These are phyloP conservation scores for Penicillium diatomitis DNA, from an alignment of 495 filamentous ascomycete species.

Conservation along the genomic window DNA sequence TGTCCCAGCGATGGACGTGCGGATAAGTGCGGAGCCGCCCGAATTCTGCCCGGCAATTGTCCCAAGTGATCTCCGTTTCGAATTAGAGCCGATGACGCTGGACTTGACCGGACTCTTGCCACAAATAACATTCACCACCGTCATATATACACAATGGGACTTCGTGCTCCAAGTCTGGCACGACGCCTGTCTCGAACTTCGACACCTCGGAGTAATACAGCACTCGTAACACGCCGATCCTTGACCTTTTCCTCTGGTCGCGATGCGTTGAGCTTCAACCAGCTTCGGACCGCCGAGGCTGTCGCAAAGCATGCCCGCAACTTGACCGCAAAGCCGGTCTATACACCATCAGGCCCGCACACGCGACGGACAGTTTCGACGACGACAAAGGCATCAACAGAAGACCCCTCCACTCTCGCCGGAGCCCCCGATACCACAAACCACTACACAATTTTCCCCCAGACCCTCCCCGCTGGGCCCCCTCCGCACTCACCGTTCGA, in stretches of 20 bases:
- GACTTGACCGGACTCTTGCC: too few species aligned
- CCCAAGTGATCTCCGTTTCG: too few species aligned
- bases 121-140: too few species aligned
- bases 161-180: conserved; percentile 4
- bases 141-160: conserved; percentile 4
- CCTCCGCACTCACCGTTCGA: conserved; percentile 70
- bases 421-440: conserved; percentile 38
- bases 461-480: conserved; percentile 68
- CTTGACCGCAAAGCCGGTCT: neutral
- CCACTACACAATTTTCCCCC: conserved; percentile 83
- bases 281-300: conserved; percentile 1
- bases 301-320: neutral
- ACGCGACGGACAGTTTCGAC: neutral
- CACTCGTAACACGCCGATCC: neutral
- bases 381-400: conserved; percentile 11
- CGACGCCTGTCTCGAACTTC: conserved; percentile 3
- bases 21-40: too few species aligned
- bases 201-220: neutral
- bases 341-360: neutral
- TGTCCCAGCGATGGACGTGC: too few species aligned
- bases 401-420: conserved; percentile 4
- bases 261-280: conserved; percentile 2
- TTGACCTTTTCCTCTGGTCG: neutral
- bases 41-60: too few species aligned
- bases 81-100: too few species aligned